Percentiles rank a stretch among this genome's conserved stretches.
Evolutionary conservation across 352 stramenopile species (phyloP).

Genomic region (Pythium dissotocum): DNA sequence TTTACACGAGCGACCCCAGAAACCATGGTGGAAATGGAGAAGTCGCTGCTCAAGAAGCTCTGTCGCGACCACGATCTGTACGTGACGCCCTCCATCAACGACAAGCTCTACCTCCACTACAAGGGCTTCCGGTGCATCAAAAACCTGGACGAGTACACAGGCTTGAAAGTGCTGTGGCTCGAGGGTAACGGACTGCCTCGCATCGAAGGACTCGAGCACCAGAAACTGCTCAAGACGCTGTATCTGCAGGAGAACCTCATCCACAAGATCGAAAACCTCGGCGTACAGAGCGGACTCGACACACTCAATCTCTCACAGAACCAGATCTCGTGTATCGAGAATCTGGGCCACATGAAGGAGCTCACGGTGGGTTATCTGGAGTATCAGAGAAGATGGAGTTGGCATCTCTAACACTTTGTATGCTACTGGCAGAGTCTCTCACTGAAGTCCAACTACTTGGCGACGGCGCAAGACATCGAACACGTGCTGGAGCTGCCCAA

Average conservation of each 20-base stretch:
- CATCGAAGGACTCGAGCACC: conserved; percentile 90
- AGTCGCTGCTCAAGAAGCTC: conserved; percentile 83
- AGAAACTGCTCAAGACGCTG: conserved; percentile 87
- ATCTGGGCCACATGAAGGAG: conserved; percentile 67
- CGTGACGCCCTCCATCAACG: conserved; percentile 91
- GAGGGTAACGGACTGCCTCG: conserved; percentile 91
- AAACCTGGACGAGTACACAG: conserved; percentile 95
- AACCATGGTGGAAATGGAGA: conserved; percentile 89
- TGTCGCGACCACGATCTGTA: conserved; percentile 92
- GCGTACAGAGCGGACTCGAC: conserved; percentile 55
- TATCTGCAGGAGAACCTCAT: conserved; percentile 96
- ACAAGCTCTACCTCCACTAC: conserved; percentile 97
- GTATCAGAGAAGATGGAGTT: not conserved
- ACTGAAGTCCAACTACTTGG: conserved; percentile 78
- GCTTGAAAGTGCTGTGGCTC: conserved; percentile 93
- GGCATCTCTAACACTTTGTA: conserved; percentile 17
- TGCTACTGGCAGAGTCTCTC: conserved; percentile 41
- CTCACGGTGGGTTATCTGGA: conserved; percentile 46
- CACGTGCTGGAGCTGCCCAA: conserved; percentile 67
- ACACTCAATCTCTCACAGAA: conserved; percentile 86
- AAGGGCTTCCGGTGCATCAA: conserved; percentile 93
- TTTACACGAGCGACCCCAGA: not conserved
- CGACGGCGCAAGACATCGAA: conserved; percentile 54
- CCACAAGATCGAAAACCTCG: conserved; percentile 88
- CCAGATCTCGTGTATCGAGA: conserved; percentile 76